Percentiles rank a stretch among this genome's conserved stretches.
phyloP scores from a whole-genome alignment of 345 rosid genomes.

The Aurinia saxatilis region DNA sequence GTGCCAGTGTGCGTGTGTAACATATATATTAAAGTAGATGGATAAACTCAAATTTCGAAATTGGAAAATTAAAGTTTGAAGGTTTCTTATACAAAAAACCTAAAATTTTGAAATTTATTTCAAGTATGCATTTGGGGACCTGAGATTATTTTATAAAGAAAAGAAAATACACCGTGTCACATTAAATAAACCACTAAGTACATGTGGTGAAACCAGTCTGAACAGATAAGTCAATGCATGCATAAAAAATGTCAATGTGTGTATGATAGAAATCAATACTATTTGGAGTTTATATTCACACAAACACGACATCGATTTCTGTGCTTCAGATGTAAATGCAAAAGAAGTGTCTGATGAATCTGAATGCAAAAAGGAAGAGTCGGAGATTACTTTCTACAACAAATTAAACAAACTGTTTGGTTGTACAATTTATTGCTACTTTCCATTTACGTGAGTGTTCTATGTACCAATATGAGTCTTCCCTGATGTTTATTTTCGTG shows the following conservation, averaged over 20 bases:
- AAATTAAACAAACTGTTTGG: not conserved
- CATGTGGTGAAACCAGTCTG: conserved; percentile 1
- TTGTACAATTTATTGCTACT: conserved; percentile 14
- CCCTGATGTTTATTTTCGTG: conserved; percentile 6
- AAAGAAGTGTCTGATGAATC: not conserved
- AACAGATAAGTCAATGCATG: conserved; percentile 5
- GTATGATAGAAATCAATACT: not conserved
- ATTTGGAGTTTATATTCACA: not conserved
- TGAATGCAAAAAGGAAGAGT: not conserved
- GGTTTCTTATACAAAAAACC: too few species aligned
- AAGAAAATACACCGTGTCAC: not conserved
- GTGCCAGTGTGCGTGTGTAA: too few species aligned
- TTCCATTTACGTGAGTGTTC: conserved; percentile 24
- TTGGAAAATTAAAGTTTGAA: too few species aligned
- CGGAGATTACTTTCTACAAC: not conserved
- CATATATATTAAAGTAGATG: too few species aligned
- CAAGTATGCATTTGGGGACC: too few species aligned
- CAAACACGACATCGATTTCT: conserved; percentile 10
- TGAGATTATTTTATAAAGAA: not conserved
- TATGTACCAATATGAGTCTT: conserved; percentile 23
- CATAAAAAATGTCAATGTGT: conserved; percentile 7
- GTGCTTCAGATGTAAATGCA: not conserved
- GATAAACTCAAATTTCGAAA: too few species aligned
- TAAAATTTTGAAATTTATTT: too few species aligned
- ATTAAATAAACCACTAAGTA: conserved; percentile 12